Evolutionary conservation across 2,329 filamentous ascomycete species (phyloP).

Genomic region (Scopulariopsis brevicaulis): DNA sequence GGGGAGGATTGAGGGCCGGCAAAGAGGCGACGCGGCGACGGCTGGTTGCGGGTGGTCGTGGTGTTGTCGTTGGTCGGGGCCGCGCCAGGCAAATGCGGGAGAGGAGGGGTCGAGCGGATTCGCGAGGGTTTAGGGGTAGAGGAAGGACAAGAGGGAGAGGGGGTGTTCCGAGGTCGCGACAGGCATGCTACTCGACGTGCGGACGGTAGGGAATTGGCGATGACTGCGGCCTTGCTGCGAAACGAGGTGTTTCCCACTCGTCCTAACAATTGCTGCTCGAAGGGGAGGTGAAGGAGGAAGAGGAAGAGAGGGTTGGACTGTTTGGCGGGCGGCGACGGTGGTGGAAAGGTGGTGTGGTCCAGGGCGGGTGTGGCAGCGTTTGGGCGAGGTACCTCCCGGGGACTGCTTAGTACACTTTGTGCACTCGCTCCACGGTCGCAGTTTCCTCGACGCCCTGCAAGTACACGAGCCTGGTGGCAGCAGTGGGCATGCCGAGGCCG

Average conservation of each 20-base stretch:
- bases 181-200: constrained; percentile 1
- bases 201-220: neutral
- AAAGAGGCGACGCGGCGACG: neutral
- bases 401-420: neutral
- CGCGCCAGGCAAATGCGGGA: constrained; percentile 2
- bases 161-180: constrained; percentile 1
- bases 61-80: constrained; percentile 2
- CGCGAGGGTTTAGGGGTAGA: neutral
- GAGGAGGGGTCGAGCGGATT: constrained; percentile 3
- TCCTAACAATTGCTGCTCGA: constrained; percentile 4
- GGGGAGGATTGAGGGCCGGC: neutral
- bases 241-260: constrained; percentile 1
- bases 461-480: neutral
- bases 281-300: neutral
- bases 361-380: neutral
- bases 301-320: neutral
- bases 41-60: neutral
- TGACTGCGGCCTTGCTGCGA: constrained; percentile 2
- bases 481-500: constrained; percentile 3
- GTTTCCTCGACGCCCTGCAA: neutral
- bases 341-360: constrained; percentile 2
- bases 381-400: neutral
- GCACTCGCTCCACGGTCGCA: neutral
- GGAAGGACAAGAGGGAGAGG: constrained; percentile 3
- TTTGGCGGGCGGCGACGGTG: constrained; percentile 1